Base-by-base conservation (phyloP, 2,329 filamentous ascomycete species). In the Allantophomopsis cytisporea region DNA sequence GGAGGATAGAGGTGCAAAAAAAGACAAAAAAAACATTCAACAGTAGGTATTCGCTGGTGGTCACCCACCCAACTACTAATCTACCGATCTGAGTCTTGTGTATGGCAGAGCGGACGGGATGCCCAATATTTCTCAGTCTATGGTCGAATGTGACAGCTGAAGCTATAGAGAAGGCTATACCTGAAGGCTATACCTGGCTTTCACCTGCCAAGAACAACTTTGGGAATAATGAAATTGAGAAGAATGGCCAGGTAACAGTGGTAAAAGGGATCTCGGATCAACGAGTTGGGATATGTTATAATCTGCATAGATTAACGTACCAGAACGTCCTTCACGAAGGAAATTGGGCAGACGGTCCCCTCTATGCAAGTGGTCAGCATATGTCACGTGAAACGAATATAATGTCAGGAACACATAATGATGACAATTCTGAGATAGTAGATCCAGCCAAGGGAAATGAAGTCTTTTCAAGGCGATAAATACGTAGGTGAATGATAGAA, bases 341-440 rank as follows among this genome's bases (percentile, higher is more conserved):
- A 84, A 57, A 88, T 86, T 50, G 81, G 80, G 59, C 82, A 87
- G 46, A 88, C 77, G 37, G 83, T 88, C 46, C 83, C 83, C 69
- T 88, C 83, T 88, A 40, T 36, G 44, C 16, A 31, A 30, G 14
- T 38, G 40, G 39, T 50, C 44, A 51, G 47, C 45, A 21, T 10
- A 6, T 28, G 15, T 23, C n/a, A 23, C 16, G 28, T 31, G 13
- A 14, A 32, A 7, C 13, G n/a, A 14, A 21, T 32, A n/a, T 32
- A 20, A 15, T 20, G 13, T 16, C 16, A 37, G 13, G 14, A 18
- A 7, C 32, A 20, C 18, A 20, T 20, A 18, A 34, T 13, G 7
- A 34, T 12, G 7, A 18, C 13, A 10, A 11, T 12, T 34, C 13
- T 34, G 6, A 15, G 7, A 13, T 15, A 15, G 7, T 15, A 12